Evolutionary conservation across 1,284 basidiomycete genomes (phyloP), one percentile per base, ranked within the genome.

Genomic region (Calocybe gambosa): DNA sequence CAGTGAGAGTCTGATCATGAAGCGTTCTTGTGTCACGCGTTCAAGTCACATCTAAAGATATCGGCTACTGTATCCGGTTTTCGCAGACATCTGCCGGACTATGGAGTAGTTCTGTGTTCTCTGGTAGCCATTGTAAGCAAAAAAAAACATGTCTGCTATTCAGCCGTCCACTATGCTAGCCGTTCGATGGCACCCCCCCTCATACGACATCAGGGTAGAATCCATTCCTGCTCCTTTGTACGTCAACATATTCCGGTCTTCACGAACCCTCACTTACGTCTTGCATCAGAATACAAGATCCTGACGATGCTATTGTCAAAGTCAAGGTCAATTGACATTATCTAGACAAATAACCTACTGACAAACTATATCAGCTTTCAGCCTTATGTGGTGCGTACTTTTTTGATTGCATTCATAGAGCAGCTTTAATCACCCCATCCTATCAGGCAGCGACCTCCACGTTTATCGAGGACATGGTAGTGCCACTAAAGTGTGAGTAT

Each of bases 301-400:
- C 82, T 0, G 85, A 89, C 57, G 85, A 88, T 66, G 85, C 77
- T 3, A 83, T 89, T 38, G 72, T 89, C 43, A 86, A 80, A 68
- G 74, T 88, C 45, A 77, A 74, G 61, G 37, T 48, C 18, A 19
- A n/a, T 29, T 16, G 20, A 19, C 19, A n/a, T 23, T 7, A 23
- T 18, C 23, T 13, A 7, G 19, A 25, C 7, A 20, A 16, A 16
- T 15, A 5, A 3, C 36, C 23, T 12, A 42, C 20, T 34, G 31
- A 34, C 13, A n/a, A 15, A 34, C 18, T 46, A 10, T 9, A 21
- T 40, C 34, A 87, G 85, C 70, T 85, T 20, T 76, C 83, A 16
- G 88, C 81, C 10, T 65, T 91, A 4, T 88, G 86, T 63, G 90
- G 90, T 55, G 60, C 31, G 4, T 21, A 31, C 15, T 43, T 51